Base-by-base conservation (phyloP, 2,329 filamentous ascomycete genomes). In the Aspergillus caelatus region DNA sequence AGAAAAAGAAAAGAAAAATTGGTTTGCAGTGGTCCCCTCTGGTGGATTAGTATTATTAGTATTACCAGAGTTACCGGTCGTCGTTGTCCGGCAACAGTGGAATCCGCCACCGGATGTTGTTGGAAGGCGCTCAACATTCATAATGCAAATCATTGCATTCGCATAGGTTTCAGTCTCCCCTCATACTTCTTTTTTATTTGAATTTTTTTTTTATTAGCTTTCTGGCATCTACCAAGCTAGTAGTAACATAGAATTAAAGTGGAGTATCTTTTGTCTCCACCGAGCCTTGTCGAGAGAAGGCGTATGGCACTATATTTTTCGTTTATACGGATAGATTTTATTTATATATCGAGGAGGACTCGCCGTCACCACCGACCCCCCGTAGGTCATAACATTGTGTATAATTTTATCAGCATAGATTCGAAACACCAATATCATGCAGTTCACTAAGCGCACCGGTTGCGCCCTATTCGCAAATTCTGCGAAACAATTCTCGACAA, bases 101-200 rank as follows among this genome's bases (percentile, higher is more conserved):
- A 52, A 26, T 43, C 36, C 54, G 32, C 19, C 60, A 48, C n/a
- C 21, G 10, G 6, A 62, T 62, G 56, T 62, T 50, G 39, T 28
- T 26, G 50, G 56, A 62, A 62, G 56, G 61, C 56, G 56, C 61
- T 52, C 34, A 41, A 12, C 10, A 54, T 8, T 16, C 21, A 32
- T 26, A 28, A 14, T 48, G 39, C 39, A 41, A 41, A 41, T 41
- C 39, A 9, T 9, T 26, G 45, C 23, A 12, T 23, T 19, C 21
- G 8, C 45, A 26, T 12, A n/a, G 26, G 23, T 30, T 32, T 52
- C 11, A 28, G 11, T 21, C 16, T 10, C 8, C 23, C 28, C 14
- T 52, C 26, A 23, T 23, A 30, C 6, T n/a, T 32, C 36, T 34
- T 36, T 34, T 21, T 11, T 26, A 26, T 26, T 26, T 26, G 2